These are phyloP conservation scores for Rhizoctonia solani DNA, from an alignment of 1,284 basidiomycete genomes.

Conservation along the genomic window DNA sequence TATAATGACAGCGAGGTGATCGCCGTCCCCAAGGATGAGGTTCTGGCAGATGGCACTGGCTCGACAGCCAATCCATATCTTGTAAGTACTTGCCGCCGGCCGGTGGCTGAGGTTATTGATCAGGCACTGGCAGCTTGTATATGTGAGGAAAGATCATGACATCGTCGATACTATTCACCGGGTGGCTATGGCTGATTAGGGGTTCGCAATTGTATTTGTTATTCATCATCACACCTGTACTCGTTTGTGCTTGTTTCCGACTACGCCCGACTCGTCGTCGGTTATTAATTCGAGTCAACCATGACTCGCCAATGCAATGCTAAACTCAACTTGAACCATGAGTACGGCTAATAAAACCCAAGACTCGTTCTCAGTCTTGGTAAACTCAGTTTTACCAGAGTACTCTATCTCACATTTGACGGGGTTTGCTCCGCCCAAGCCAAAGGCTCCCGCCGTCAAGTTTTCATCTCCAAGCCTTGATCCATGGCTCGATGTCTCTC, in stretches of 20 bases:
- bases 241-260: conserved; percentile 7
- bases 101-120: not conserved
- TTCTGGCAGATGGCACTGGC: conserved; percentile 77
- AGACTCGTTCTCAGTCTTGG: not conserved
- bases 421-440: conserved; percentile 17
- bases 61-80: conserved; percentile 82
- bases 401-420: conserved; percentile 19
- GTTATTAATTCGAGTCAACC: not conserved
- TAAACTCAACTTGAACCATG: not conserved
- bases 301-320: not conserved
- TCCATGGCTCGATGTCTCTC: conserved; percentile 18
- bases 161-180: conserved; percentile 79
- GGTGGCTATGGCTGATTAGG: not conserved
- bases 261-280: not conserved
- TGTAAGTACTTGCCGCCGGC: conserved; percentile 51
- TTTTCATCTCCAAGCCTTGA: conserved; percentile 10
- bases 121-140: conserved; percentile 63
- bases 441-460: conserved; percentile 6
- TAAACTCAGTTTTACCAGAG: conserved; percentile 9
- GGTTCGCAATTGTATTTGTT: too few species aligned
- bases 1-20: conserved; percentile 89
- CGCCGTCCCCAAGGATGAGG: conserved; percentile 72
- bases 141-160: conserved; percentile 70
- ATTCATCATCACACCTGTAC: not conserved
- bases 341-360: not conserved